Evolutionary conservation across 306 rosid species (phyloP).

Genomic region (Vigna mungo): DNA sequence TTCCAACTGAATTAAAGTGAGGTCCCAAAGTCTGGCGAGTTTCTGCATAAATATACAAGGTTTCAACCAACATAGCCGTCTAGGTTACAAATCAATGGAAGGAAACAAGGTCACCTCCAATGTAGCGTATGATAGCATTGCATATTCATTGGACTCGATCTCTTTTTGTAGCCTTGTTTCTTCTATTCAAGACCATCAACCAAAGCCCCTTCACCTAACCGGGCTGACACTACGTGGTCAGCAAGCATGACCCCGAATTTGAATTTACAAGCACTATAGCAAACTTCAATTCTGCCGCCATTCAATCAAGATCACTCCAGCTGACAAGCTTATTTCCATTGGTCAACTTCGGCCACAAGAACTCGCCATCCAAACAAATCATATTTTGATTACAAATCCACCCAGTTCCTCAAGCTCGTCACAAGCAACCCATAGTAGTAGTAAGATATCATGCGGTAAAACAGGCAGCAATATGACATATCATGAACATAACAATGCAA

Average conservation of each 20-base stretch:
- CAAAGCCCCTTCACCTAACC: slow-evolving; percentile 45
- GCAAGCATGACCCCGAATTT: slow-evolving; percentile 53
- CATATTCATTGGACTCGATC: slow-evolving; percentile 55
- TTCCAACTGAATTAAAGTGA: slow-evolving; percentile 28
- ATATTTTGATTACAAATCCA: slow-evolving; percentile 27
- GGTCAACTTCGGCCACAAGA: slow-evolving; percentile 59
- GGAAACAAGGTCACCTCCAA: slow-evolving; percentile 48
- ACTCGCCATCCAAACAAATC: slow-evolving; percentile 46
- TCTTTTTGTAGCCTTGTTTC: slow-evolving; percentile 69
- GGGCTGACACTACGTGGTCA: slow-evolving; percentile 31
- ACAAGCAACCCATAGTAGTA: slow-evolving; percentile 41
- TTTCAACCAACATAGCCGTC: slow-evolving; percentile 36
- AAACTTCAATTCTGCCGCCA: slow-evolving; percentile 47
- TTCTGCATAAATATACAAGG: slow-evolving; percentile 44
- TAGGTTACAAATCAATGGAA: slow-evolving; percentile 53
- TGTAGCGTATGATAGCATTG: slow-evolving; percentile 47
- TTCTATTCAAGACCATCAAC: slow-evolving; percentile 62
- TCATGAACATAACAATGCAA: slow-evolving; percentile 39
- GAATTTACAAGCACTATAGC: slow-evolving; percentile 52
- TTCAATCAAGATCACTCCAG: slow-evolving; percentile 54
- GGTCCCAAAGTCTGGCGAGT: slow-evolving; percentile 25
- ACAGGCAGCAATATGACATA: slow-evolving; percentile 38
- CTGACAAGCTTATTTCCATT: slow-evolving; percentile 58
- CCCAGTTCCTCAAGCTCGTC: slow-evolving; percentile 38
- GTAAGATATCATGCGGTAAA: slow-evolving; percentile 47